Base-by-base conservation (phyloP, 164 flowering plant genomes). In the Vitis amurensis region DNA sequence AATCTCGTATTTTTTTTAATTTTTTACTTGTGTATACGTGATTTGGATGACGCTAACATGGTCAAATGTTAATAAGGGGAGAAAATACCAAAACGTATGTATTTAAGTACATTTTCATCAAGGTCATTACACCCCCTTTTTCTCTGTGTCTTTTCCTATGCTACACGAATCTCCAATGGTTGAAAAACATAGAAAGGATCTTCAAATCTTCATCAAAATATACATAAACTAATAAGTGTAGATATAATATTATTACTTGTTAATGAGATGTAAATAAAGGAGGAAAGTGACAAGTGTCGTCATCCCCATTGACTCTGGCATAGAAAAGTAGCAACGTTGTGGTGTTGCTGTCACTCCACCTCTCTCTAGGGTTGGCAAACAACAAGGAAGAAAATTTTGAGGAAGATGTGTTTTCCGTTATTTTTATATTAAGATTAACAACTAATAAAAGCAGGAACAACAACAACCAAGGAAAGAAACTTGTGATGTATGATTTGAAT, bases 311-410 rank as follows among this genome's bases (percentile, higher is more conserved):
- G 73, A 71, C 72, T 70, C 67, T 62, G 17, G 27, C 30, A 56
- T 11, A 68, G 52, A 11, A 48, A 55, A 62, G n/a, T 13, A 13
- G 56, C 56, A 53, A 5, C 14, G 7, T 53, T 53, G n/a, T 1
- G 56, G 3, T 53, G 56, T 53, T 13, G 44, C 44, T 37, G 44
- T 37, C 44, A 37, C 44, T 37, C 44, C 44, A 27, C 6, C 48
- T 64, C 67, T 15, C 75, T 72, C 75, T 66, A 72, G 55, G 75
- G 75, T 72, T 66, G 75, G 75, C 75, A 66, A 72, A 67, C 70
- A 2, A 37, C n/a, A 71, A 71, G 68, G 10, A 47, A 27, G 73
- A 63, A 64, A 71, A 63, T 44, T 63, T 70, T 19, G 61, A 61
- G 48, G 69, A 66, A 59, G 60, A 17, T 15, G 17, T 27, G 37